Evolutionary conservation across 345 rosid genomes (phyloP).

Genomic region (Linum lewisii): DNA sequence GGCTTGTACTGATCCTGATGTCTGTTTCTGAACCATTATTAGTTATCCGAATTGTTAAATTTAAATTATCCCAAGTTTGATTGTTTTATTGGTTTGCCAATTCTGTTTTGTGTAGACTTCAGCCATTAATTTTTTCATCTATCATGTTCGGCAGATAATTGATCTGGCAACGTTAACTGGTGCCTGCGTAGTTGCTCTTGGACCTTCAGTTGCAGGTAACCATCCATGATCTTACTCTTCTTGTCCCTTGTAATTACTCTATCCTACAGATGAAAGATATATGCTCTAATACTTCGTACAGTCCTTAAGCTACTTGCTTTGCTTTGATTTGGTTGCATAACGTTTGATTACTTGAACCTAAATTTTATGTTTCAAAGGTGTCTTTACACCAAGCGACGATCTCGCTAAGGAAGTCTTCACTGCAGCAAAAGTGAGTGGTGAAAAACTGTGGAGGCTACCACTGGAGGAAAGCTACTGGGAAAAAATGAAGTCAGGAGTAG

Average conservation of each 20-base stretch:
- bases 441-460: constrained; percentile 98
- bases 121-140: neutral
- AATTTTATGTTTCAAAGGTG: constrained; percentile 35
- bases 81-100: neutral
- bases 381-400: constrained; percentile 78
- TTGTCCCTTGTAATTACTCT: constrained; percentile 11
- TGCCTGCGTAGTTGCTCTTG: constrained; percentile 84
- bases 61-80: neutral
- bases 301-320: no score
- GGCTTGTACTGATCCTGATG: neutral
- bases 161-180: constrained; percentile 93
- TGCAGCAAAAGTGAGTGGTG: constrained; percentile 73
- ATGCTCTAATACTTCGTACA: constrained; percentile 13
- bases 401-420: constrained; percentile 69
- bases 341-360: constrained; percentile 6
- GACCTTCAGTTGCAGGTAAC: constrained; percentile 95
- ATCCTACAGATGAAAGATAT: neutral
- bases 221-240: neutral
- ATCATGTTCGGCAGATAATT: constrained; percentile 42
- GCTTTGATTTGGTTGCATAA: no score
- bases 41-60: neutral
- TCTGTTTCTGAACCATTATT: neutral
- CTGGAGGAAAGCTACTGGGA: constrained; percentile 97
- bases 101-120: neutral
- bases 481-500: constrained; percentile 88